Evolutionary conservation across 371 early-diverging fungal genomes (phyloP), one percentile per base, ranked within the genome.

Genomic region (Syncephalis plumigaleata): DNA sequence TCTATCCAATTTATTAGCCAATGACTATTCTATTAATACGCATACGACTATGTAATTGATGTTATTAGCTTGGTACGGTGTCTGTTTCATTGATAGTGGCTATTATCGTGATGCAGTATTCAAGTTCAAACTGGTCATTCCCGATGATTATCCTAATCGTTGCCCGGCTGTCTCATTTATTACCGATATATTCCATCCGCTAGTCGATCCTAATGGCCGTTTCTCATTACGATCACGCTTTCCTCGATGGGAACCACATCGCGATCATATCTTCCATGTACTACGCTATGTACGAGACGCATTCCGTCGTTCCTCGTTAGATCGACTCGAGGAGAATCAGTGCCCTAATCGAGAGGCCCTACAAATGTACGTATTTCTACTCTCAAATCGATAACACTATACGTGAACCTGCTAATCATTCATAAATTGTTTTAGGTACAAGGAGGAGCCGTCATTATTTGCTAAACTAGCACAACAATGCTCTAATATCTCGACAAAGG

Each of bases 161-260:
- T 78, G 84, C 16, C 98, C 97, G 0, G 61, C 77, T 0, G 84
- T 98, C n/a, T 71, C 72, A 13, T 91, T 98, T 57, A 48, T 77
- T 31, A 87, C 87, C 15, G 81, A 84, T 23, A 81, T 94, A 71
- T 90, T 87, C 65, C 98, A 98, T 61, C 98, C 98, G 25, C 71
- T 94, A n/a, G 78, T 97, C 9, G 84, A 87, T 57, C 58, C 56
- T 18, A 45, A 54, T 4, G 82, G 87, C 5, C 56, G 65, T 22
- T 70, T 88, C 44, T 69, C 67, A 4, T 59, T 87, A 3, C 63
- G 73, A 43, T 82, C 81, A 42, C 83, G 78, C 56, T 87, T 89
- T 53, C 75, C 83, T 1, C 65, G 66, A 31, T 89, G 90, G 89
- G 61, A 79, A 51, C 80, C 89, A 16, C 68, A 84, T 52, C 78